Base-by-base conservation (phyloP, 306 rosid species). In the Trifolium dubium region DNA sequence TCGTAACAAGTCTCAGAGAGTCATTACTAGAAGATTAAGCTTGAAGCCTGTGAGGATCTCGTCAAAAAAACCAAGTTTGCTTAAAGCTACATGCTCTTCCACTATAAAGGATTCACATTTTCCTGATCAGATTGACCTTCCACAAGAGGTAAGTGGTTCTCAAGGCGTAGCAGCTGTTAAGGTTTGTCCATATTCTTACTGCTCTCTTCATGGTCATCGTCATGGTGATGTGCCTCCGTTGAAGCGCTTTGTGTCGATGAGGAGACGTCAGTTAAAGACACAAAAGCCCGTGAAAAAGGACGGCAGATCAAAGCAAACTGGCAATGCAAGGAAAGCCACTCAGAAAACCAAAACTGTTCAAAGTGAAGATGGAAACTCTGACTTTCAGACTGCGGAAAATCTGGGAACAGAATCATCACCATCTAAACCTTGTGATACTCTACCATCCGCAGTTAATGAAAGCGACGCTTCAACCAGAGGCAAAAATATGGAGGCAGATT, bases 151-250 rank as follows among this genome's bases (percentile, higher is more conserved):
- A 68, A 71, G 56, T 81, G 87, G 67, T 63, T 82, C 83, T 54
- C 87, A 83, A 69, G 84, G 65, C 43, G 60, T 32, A 55, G 64
- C 80, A 12, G 56, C 61, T 9, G 34, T 14, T 53, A 89, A 82
- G 81, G 85, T 88, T 76, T 94, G 99, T 81, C 81, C 88, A 5
- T 94, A 87, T 67, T 77, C 83, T 53, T 92, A 89, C 28, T 94
- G 97, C 80, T 94, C 97, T 18, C 97, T 94, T 67, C 99, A 94
- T 58, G 93, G 97, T 6, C 95, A 86, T 80, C 89, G 70, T 61
- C 92, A 78, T 5, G 72, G 64, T 41, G 77, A 61, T 76, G 49
- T 67, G 55, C 93, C 93, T 78, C 88, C 96, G 0, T 73, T 92
- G 78, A 86, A 85, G 84, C 90, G 88, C 41, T 84, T 92, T 32